Base-by-base conservation (phyloP, 768 basidiomycete genomes). In the Pleurotus tuoliensis region DNA sequence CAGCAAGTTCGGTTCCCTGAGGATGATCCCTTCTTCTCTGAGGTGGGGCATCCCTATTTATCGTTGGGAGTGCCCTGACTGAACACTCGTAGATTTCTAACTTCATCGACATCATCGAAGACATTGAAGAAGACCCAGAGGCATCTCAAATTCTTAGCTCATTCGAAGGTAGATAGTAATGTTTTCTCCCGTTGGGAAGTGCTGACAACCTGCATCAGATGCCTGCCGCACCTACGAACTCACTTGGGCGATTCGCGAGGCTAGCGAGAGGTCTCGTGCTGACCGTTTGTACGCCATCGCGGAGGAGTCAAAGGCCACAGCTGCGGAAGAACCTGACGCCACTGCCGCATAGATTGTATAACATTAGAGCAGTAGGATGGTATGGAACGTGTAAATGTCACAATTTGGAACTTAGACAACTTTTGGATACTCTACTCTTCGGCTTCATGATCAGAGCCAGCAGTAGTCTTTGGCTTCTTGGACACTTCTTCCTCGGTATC, bases 21-120 rank as follows among this genome's bases (percentile, higher is more conserved):
- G 50, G 92, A 94, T 64, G 92, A 94, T 66, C 91, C 92, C 4
- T 94, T 93, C 82, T 95, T 95, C 82, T 94, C 93, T 20, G 94
- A 96, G 46, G 59, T 59, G 40, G 9, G 9, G 16, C 24, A 15
- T 1, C 30, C 4, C 20, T 4, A 38, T 25, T 27, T 25, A 12
- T 45, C 47, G 2, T 27, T 27, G 16, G 13, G 8, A 8, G 7
- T 40, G 24, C n/a, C 11, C 15, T 25, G 8, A 27, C n/a, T 13
- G n/a, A 6, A n/a, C 15, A n/a, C 3, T 16, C 6, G 11, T 41
- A 59, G 72, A 80, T 83, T 43, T 94, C 92, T 40, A 90, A 92
- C 71, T 82, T 93, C 69, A 90, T 96, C 60, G 93, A 95, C 69
- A 78, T 87, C 60, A 85, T 94, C 56, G 94, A 95, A 71, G 89